Base-by-base conservation (phyloP, 2,329 filamentous ascomycete genomes). In the Colletotrichum plurivorum region DNA sequence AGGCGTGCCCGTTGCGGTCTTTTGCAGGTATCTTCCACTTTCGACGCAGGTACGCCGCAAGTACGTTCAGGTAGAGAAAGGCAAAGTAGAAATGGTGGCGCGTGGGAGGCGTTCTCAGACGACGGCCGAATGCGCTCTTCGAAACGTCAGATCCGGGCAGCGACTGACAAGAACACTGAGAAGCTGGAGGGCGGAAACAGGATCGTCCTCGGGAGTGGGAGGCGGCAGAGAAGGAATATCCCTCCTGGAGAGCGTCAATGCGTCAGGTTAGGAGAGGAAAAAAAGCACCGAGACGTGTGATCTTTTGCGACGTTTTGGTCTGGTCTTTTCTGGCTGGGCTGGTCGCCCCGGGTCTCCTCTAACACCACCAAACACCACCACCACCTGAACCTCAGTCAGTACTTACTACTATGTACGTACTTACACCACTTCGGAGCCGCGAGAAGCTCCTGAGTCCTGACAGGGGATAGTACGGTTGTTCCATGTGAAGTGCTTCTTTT, bases 231-330 rank as follows among this genome's bases (percentile, higher is more conserved):
- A 63, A 54, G 63, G 58, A 58, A 70, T 54, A 68, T 62, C 63
- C 56, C 66, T 52, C 61, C 53, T 52, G 52, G 31, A 54, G 22
- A 53, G 48, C 43, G 70, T 64, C 67, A 68, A 70, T 71, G 69
- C 69, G 61, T 71, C 31, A 36, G 31, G 31, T 36, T 36, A 36
- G 31, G 31, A 63, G 63, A 63, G 53, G 52, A 59, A 59, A 57
- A 75, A 71, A 68, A 67, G 66, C 71, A 75, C 76, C 75, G 77
- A 83, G 80, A 82, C 82, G 83, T 81, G 78, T 81, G 78, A 78
- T 78, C 77, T 78, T 76, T 76, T 77, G 74, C 74, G 73, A 70
- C 52, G 70, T 65, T 66, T 36, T 71, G 55, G 49, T 57, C 57
- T 63, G 64, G 57, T 58, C 54, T 60, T 49, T 45, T 22, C 22